Evolutionary conservation across 1,139 yeast species (phyloP), one percentile per base, ranked within the genome.

Genomic region (Yamadazyma kanchanaburiensis): DNA sequence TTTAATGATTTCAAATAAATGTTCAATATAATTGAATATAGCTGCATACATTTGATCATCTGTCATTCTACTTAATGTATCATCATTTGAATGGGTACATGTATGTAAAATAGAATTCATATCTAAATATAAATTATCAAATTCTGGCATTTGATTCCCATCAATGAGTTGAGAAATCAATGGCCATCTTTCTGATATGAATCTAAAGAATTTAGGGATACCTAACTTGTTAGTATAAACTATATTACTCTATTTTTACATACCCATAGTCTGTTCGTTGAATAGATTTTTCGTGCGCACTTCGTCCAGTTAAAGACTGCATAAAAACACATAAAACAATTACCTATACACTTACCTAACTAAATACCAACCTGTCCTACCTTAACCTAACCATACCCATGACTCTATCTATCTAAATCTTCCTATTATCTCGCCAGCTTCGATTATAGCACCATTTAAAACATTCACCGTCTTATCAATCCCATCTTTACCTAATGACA

Each of bases 151-250:
- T 48, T 85, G 88, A 37, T 74, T 71, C 33, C 84, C 94, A 48
- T 86, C 94, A 45, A 91, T 78, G 52, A 81, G 66, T 59, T 88
- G 95, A 10, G 95, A 82, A 44, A 91, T 88, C 67, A 84, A 70
- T 21, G 99, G 99, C 97, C 97, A 94, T 79, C 99, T 80, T 64
- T 94, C 98, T 32, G 97, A 87, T 66, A 91, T 88, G 68, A 87
- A 91, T 60, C 96, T 77, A 60, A 87, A 91, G 58, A 89, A 91
- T 55, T 91, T 89, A 34, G 97, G 97, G 56, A 91, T 89, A 70
- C 98, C 98, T 80, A 24, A 12, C 4, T 9, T 4, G n/a, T 11
- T 18, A 24, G 17, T 30, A 30, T 17, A 14, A 14, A 21, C 13
- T 13, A 11, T 13, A 12, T 11, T 20, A n/a, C n/a, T n/a, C n/a